Evolutionary conservation across 2,329 filamentous ascomycete species (phyloP), one percentile per base, ranked within the genome.

Genomic region (Dryadomyces sulphureus): DNA sequence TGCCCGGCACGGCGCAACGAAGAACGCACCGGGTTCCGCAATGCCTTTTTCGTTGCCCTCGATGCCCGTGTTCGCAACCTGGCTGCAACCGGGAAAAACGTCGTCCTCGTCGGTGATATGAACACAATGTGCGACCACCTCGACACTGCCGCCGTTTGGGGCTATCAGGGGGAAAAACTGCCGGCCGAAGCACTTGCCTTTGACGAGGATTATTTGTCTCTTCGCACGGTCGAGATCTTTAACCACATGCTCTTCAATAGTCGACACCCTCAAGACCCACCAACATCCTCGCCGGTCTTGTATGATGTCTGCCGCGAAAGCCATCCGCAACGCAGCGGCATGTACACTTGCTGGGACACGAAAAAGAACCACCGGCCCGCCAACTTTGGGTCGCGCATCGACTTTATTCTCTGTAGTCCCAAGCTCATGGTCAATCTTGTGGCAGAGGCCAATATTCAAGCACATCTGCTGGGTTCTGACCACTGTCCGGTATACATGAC

Each of bases 291-390:
- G 17, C 77, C 86, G 2, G 75, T 89, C 1, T 65, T 96, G 36
- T 85, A 82, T 73, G 92, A 98, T 63, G 68, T 93, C 17, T 89
- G 84, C 54, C 76, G 92, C 42, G 75, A 74, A 22, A 93, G 89
- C 57, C 84, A 95, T 57, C 83, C 85, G 1, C 64, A 68, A n/a
- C 74, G 92, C 35, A 69, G 70, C 50, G 87, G 87, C 50, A 96
- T 98, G 92, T 96, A 87, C 60, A 96, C 92, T 0, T 94, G 90
- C 60, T 96, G 90, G 90, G 88, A 96, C 52, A 89, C 86, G 43
- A 89, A 84, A 60, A 84, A 88, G 57, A 96, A 96, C 61, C 85
- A 86, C n/a, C 73, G 92, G n/a, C 90, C 90, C 3, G 88, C 85
- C 3, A 96, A 96, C 59, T 93, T 83, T 61, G 92, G 92, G 6